Conservation (phyloP, 768 basidiomycete species). For the Boletus fagicola region DNA sequence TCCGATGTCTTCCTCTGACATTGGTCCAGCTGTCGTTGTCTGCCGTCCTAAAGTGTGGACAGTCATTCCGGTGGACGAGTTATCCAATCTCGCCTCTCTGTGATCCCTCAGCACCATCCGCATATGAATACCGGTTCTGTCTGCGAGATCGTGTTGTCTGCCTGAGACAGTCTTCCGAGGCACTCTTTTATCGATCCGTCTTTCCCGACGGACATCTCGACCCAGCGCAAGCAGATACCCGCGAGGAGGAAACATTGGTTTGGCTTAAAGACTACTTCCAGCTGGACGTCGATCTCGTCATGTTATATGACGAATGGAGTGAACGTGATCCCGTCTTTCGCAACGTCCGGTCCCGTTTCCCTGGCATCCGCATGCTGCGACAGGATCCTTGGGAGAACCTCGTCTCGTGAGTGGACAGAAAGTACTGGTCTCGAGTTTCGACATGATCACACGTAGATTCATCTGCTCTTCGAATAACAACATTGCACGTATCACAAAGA, state of each 20-base stretch:
- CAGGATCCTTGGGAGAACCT: slow-evolving; percentile 98
- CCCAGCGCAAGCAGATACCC: slow-evolving; percentile 29
- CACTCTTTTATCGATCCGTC: slow-evolving; percentile 68
- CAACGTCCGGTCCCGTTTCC: slow-evolving; percentile 57
- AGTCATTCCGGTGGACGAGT: slow-evolving; percentile 81
- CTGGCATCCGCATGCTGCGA: slow-evolving; percentile 81
- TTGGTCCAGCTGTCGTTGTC: slow-evolving; percentile 72
- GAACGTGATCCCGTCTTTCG: slow-evolving; percentile 72
- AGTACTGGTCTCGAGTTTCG: slow-evolving; percentile 1
- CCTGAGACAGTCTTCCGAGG: slow-evolving; percentile 64
- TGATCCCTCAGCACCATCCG: slow-evolving; percentile 19
- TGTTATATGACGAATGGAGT: slow-evolving; percentile 77
- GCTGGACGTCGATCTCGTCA: slow-evolving; percentile 67
- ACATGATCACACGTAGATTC: slow-evolving; percentile 54
- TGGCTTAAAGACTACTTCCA: slow-evolving; percentile 92
- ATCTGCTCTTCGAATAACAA: slow-evolving; percentile 99
- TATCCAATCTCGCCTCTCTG: slow-evolving; percentile 30
- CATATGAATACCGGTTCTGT: slow-evolving; percentile 78
- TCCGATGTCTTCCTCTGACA: slow-evolving; percentile 58
- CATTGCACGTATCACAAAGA: slow-evolving; percentile 89
- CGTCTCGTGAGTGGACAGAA: slow-evolving; percentile 65
- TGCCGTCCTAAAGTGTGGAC: slow-evolving; percentile 78
- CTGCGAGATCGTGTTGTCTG: slow-evolving; percentile 82
- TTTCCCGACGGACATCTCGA: slow-evolving; percentile 49
- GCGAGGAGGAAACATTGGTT: slow-evolving; percentile 62